Conservation (phyloP, 768 basidiomycete genomes). For the Pleurotus sapidus region DNA sequence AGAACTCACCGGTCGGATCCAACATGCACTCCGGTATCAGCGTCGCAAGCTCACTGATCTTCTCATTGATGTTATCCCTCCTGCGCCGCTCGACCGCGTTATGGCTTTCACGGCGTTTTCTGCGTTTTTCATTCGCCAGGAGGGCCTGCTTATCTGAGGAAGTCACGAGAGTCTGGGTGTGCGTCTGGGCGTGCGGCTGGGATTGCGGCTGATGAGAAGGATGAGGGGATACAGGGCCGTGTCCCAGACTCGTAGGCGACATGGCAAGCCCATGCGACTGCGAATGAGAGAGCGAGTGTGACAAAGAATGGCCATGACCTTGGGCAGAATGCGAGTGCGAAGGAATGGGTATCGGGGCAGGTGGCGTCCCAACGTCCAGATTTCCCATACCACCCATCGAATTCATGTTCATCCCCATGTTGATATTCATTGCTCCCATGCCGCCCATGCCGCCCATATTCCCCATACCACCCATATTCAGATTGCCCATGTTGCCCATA, state of each 20-base stretch:
- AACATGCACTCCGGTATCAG: conserved; percentile 86
- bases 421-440: not conserved
- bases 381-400: not conserved
- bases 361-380: not conserved
- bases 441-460: not conserved
- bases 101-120: conserved; percentile 80
- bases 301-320: not conserved
- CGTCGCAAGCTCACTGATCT: conserved; percentile 86
- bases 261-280: not conserved
- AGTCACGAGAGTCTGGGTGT: not conserved
- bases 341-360: conserved; percentile 6
- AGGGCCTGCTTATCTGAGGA: conserved; percentile 47
- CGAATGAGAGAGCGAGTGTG: not conserved
- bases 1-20: conserved; percentile 45
- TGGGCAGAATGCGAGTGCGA: conserved; percentile 8
- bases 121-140: conserved; percentile 78
- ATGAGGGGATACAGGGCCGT: not conserved
- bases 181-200: conserved; percentile 4
- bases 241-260: not conserved
- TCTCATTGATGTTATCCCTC: conserved; percentile 94
- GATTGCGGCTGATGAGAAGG: not conserved
- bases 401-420: not conserved
- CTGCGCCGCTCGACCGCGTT: conserved; percentile 89
- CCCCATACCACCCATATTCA: not conserved
- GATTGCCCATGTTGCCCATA: not conserved